Evolutionary conservation across 495 filamentous ascomycete genomes (phyloP).

Genomic region (Neurospora intermedia): DNA sequence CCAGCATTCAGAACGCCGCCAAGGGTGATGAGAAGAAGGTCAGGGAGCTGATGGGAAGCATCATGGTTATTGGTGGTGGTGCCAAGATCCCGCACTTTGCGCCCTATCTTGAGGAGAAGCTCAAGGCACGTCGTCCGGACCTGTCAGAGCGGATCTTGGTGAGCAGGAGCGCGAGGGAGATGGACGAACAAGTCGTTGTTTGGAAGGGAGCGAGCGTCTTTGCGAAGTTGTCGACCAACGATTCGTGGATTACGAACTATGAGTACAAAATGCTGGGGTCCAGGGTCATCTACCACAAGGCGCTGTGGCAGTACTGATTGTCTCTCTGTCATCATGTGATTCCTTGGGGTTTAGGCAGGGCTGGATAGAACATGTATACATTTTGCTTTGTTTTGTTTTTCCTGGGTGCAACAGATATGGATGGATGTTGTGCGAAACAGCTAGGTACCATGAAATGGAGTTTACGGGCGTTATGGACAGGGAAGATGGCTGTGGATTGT

Average conservation of each 20-base stretch:
- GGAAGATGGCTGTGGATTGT: not conserved
- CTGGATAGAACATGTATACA: not conserved
- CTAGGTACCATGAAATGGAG: not conserved
- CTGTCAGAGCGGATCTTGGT: slow-evolving; percentile 78
- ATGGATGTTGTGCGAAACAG: not conserved
- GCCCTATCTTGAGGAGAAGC: slow-evolving; percentile 65
- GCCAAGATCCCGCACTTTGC: slow-evolving; percentile 69
- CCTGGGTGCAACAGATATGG: not conserved
- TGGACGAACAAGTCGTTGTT: slow-evolving; percentile 87
- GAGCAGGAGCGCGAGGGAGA: slow-evolving; percentile 74
- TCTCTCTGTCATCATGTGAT: not conserved
- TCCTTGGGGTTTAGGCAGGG: not conserved
- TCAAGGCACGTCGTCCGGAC: slow-evolving; percentile 57
- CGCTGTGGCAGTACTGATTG: slow-evolving; percentile 57
- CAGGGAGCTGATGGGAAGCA: slow-evolving; percentile 80
- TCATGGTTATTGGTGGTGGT: slow-evolving; percentile 93
- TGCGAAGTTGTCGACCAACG: slow-evolving; percentile 83
- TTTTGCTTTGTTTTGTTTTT: not conserved
- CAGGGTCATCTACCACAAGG: slow-evolving; percentile 74
- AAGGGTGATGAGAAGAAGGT: slow-evolving; percentile 86
- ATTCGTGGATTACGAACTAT: slow-evolving; percentile 79
- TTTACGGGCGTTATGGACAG: not conserved
- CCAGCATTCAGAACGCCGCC: slow-evolving; percentile 75
- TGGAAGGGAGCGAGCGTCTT: slow-evolving; percentile 99
- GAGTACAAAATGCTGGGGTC: slow-evolving; percentile 85